phyloP scores from a whole-genome alignment of 208 protist species.

The Polymyxa betae region DNA sequence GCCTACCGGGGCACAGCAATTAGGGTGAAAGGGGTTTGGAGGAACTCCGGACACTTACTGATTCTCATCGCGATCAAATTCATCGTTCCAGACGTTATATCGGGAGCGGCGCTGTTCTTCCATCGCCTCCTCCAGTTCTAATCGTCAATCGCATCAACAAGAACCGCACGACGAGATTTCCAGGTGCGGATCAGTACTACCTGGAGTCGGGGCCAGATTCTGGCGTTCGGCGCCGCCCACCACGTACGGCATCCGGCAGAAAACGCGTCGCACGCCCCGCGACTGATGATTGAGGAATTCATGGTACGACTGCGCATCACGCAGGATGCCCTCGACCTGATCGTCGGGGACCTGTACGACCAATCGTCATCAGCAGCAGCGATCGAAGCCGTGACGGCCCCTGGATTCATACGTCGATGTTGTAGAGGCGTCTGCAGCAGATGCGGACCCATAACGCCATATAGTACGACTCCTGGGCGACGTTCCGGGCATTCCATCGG shows the following conservation, averaged over 20 bases:
- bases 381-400: too few species aligned
- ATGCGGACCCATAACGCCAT: neutral
- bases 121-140: neutral
- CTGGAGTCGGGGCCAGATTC: slow-evolving; percentile 1
- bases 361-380: neutral
- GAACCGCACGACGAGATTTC: neutral
- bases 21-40: too few species aligned
- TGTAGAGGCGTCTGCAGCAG: neutral
- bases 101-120: neutral
- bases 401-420: too few species aligned
- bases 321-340: neutral
- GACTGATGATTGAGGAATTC: neutral
- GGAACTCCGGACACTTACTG: too few species aligned
- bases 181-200: neutral
- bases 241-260: neutral
- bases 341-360: neutral
- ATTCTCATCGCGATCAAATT: neutral
- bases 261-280: neutral
- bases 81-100: slow-evolving; percentile 41
- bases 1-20: neutral
- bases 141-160: neutral
- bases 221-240: neutral
- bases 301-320: neutral
- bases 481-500: neutral
- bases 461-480: neutral